These are phyloP conservation scores for Akanthomyces lecanii DNA, from an alignment of 2,329 filamentous ascomycete species.

Conservation along the genomic window DNA sequence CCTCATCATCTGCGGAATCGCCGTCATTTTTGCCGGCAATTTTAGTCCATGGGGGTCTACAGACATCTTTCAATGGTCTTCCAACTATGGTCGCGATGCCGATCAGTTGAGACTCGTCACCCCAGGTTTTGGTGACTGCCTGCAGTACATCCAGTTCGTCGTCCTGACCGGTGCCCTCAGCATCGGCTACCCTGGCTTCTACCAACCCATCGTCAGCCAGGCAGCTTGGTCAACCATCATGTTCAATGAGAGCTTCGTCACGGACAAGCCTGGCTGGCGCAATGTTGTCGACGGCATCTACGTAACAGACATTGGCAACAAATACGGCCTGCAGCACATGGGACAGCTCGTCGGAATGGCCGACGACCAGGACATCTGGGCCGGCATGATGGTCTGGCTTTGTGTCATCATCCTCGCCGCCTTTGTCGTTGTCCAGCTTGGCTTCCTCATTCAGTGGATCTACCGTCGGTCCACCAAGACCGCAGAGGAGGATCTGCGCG, in stretches of 20 bases:
- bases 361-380: slow-evolving; percentile 77
- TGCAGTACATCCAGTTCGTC: slow-evolving; percentile 95
- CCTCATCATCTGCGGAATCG: slow-evolving; percentile 72
- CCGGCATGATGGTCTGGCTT: slow-evolving; percentile 89
- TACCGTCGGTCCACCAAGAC: slow-evolving; percentile 67
- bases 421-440: slow-evolving; percentile 67
- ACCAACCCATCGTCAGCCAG: slow-evolving; percentile 85
- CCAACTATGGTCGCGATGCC: slow-evolving; percentile 91
- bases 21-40: slow-evolving; percentile 78
- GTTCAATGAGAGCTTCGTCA: slow-evolving; percentile 89
- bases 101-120: slow-evolving; percentile 90
- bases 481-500: slow-evolving; percentile 79
- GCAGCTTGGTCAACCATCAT: slow-evolving; percentile 84
- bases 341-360: slow-evolving; percentile 81
- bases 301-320: slow-evolving; percentile 58
- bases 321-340: slow-evolving; percentile 72
- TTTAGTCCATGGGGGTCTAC: slow-evolving; percentile 91
- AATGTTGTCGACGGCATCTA: slow-evolving; percentile 84
- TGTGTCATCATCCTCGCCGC: slow-evolving; percentile 68
- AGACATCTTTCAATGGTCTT: slow-evolving; percentile 93
- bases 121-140: slow-evolving; percentile 91
- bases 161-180: slow-evolving; percentile 83
- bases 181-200: slow-evolving; percentile 88
- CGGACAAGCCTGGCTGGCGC: slow-evolving; percentile 58
- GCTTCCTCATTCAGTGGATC: slow-evolving; percentile 73